Evolutionary conservation across 1,284 basidiomycete species (phyloP), one percentile per base, ranked within the genome.

Genomic region (Papiliotrema flavescens): DNA sequence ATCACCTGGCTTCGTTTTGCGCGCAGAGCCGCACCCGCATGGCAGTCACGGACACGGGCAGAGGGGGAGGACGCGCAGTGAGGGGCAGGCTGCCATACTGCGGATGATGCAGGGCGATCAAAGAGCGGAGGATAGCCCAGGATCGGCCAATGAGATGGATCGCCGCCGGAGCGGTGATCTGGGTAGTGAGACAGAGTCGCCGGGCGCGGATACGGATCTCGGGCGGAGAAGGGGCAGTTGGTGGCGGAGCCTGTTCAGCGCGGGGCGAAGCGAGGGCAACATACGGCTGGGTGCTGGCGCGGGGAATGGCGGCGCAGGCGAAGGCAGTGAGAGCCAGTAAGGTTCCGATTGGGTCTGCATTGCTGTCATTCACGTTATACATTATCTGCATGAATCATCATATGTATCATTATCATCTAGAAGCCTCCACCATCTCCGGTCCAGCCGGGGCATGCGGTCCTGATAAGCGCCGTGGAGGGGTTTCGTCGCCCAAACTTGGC

Each of bases 1-100:
- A n/a, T 71, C 67, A 23, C 76, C 76, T 1, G 76, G 76, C 2
- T 78, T 78, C 54, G 69, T 72, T 8, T 59, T 77, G 15, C 60
- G 75, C 3, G 60, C 64, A 2, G 64, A 59, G n/a, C 59, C 57
- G n/a, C 28, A 14, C 15, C 24, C 23, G 17, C 45, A 60, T 69
- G 61, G 57, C 23, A 13, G 19, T 15, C 46, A 46, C 34, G 35
- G 48, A 34, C 28, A 32, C 11, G 28, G 6, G 11, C 28, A 32
- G 11, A 40, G 55, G 22, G 47, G 47, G 13, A 49, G 64, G 47
- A 67, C 66, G 53, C 40, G 59, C 50, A 65, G 60, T 45, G 67
- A 69, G 50, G 60, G 59, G n/a, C 52, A 56, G 13, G 45, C 45
- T 19, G 63, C 63, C 19, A 40, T 70, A 2, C 44, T 54, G 37